Evolutionary conservation across 2,329 filamentous ascomycete species (phyloP), one percentile per base, ranked within the genome.

Genomic region (Alternaria arbusti): DNA sequence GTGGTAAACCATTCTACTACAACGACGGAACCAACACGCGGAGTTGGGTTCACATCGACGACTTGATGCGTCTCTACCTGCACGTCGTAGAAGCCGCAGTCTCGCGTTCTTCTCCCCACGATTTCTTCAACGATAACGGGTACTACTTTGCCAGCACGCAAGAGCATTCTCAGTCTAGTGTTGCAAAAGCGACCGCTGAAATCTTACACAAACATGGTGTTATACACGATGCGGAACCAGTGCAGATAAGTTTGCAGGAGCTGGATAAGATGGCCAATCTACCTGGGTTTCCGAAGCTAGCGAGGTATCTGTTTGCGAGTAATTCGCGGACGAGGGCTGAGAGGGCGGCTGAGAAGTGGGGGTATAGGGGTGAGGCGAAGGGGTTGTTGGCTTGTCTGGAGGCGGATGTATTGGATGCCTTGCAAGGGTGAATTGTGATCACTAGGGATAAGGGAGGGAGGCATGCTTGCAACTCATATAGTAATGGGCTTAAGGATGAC

Each of bases 271-370:
- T 76, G 72, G 54, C 71, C 20, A 60, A 63, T 22, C 12, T 63
- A 2, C 63, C 63, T 5, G 36, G n/a, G 7, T 73, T 71, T 17
- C 73, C 71, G 1, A 52, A 59, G 17, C 50, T 80, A 22, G 74
- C 65, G n/a, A 66, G 75, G 52, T 80, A 81, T 61, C 45, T 80
- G 64, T 81, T 77, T 60, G 75, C 74, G 0, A 75, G 86, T 60
- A 91, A 91, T 66, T 88, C 88, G 0, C 81, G 85, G 43, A 86
- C 85, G 0, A 79, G 79, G 54, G 86, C 88, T 0, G 81, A 83
- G 59, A 80, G 89, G 46, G 87, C 85, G 4, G 82, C 78, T 26
- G 83, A 85, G 63, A 70, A 85, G 49, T 77, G 90, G 22, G 86
- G 84, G 0, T 91, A 88, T 86, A 80, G 83, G 54, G 86, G 87